phyloP scores from a whole-genome alignment of 192 early-diverging fungal genomes.

The Anaeromyces robustus region DNA sequence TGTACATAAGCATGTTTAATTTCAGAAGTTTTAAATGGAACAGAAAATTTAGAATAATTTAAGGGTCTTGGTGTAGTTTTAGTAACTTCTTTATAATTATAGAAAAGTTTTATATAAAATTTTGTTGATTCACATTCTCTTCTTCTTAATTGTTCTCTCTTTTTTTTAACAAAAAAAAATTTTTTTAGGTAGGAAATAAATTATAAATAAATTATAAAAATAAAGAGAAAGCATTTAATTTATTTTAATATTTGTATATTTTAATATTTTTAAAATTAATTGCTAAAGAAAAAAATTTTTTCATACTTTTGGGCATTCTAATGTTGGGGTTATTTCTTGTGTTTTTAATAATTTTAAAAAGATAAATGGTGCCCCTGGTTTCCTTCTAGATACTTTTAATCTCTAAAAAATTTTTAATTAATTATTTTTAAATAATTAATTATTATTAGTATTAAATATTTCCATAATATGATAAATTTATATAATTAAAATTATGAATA shows the following conservation, averaged over 20 bases:
- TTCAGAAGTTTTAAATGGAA: conserved; percentile 18
- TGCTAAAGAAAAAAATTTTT: too few relatives aligned
- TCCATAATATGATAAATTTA: too few relatives aligned
- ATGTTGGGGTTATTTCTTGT: conserved; percentile 12
- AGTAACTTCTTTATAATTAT: conserved; percentile 28
- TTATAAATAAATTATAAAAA: neutral
- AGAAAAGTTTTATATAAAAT: conserved; percentile 12
- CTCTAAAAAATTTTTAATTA: conserved; percentile 4
- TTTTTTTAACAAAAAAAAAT: conserved; percentile 2
- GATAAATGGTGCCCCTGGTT: conserved; percentile 16
- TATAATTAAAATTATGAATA: too few relatives aligned
- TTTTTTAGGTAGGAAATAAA: neutral
- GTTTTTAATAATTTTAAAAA: conserved; percentile 8
- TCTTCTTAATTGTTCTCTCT: conserved; percentile 24
- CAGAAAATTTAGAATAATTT: conserved; percentile 12
- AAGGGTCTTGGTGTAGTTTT: conserved; percentile 16
- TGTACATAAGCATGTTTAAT: neutral
- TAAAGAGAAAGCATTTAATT: too few relatives aligned
- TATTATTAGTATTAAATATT: too few relatives aligned
- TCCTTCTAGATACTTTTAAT: conserved; percentile 8
- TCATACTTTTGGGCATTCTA: conserved; percentile 17
- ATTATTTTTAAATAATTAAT: too few relatives aligned
- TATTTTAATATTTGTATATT: too few relatives aligned
- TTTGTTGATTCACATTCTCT: conserved; percentile 11
- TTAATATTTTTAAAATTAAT: too few relatives aligned